Conservation (phyloP, 2,329 filamentous ascomycete species). For the Neofusicoccum parvum region DNA sequence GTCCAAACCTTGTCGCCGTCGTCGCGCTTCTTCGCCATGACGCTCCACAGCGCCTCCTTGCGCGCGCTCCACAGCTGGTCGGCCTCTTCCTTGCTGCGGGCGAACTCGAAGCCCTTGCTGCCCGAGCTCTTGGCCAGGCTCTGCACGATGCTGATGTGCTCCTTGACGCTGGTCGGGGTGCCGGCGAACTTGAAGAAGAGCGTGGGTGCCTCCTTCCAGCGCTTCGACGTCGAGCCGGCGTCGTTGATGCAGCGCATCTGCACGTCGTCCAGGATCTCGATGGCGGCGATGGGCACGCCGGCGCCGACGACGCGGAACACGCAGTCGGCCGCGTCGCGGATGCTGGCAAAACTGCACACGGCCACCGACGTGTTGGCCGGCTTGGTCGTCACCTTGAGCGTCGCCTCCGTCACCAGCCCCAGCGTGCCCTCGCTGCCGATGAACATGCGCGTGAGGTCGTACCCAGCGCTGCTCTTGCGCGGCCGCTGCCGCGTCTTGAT, state of each 20-base stretch:
- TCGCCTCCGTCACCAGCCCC: slow-evolving; percentile 88
- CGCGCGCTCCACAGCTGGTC: slow-evolving; percentile 73
- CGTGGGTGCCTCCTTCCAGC: slow-evolving; percentile 70
- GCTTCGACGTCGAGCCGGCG: slow-evolving; percentile 63
- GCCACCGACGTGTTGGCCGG: slow-evolving; percentile 81
- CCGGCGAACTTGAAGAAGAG: slow-evolving; percentile 78
- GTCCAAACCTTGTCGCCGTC: slow-evolving; percentile 68
- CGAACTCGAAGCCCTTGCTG: slow-evolving; percentile 70
- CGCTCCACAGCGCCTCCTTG: slow-evolving; percentile 74
- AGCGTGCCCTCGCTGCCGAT: slow-evolving; percentile 91
- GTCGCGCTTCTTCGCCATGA: slow-evolving; percentile 65
- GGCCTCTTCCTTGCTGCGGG: slow-evolving; percentile 64
- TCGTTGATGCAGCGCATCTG: slow-evolving; percentile 79
- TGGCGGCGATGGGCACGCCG: slow-evolving; percentile 83
- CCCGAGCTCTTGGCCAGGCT: slow-evolving; percentile 61
- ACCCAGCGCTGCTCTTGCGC: slow-evolving; percentile 86
- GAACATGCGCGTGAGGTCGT: slow-evolving; percentile 87
- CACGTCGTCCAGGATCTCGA: slow-evolving; percentile 89
- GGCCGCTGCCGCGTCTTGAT: slow-evolving; percentile 88
- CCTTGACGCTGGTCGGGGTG: slow-evolving; percentile 69
- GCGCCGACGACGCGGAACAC: slow-evolving; percentile 78
- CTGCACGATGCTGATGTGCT: slow-evolving; percentile 72
- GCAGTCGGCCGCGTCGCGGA: slow-evolving; percentile 76
- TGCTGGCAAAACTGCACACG: slow-evolving; percentile 64
- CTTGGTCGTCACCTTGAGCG: slow-evolving; percentile 80